Evolutionary conservation across 2,329 filamentous ascomycete species (phyloP), one percentile per base, ranked within the genome.

Genomic region (Teratosphaeriaceae sp.): DNA sequence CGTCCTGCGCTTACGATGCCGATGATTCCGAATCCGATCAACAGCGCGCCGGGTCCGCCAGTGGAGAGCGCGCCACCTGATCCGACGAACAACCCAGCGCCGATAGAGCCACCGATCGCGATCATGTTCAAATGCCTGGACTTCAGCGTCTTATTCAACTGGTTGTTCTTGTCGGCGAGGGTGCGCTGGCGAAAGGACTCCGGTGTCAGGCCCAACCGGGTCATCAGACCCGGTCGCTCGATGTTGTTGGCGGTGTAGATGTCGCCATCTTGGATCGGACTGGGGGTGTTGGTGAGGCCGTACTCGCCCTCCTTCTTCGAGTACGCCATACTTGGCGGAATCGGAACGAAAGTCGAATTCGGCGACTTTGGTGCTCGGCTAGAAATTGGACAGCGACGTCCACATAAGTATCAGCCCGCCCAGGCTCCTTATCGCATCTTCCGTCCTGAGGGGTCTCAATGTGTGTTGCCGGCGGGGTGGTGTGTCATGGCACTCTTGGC

Each of bases 101-200:
- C 60, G 12, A 60, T 60, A 6, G 53, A 51, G 18, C 57, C 57
- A 18, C 53, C 88, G 21, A 44, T 44, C 18, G 42, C 42, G 19
- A 44, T 44, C 42, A 44, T 44, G 35, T 44, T 31, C 26, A 44
- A 16, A 29, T 44, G 42, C 11, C 43, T 24, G 8, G 27, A 11
- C 43, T 47, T 16, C 74, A 74, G 52, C 22, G 48, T 48, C 36
- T 54, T 49, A 40, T 60, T 54, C 24, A 61, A 51, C 34, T 50
- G 47, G 34, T 53, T 49, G 38, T 54, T 45, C 48, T 56, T 54
- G 52, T 63, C 59, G 24, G 48, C 50, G 11, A 54, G 43, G 2
- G 52, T 56, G 15, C 60, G 51, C 11, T 50, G 49, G 45, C 46
- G 49, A 54, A 63, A 63, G 0, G 56, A 59, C 6, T 56, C 53